Percentiles rank a stretch among this genome's conserved stretches.
Evolutionary conservation across 139 green algal genomes (phyloP).

Genomic region (Chlamydomonas incerta): DNA sequence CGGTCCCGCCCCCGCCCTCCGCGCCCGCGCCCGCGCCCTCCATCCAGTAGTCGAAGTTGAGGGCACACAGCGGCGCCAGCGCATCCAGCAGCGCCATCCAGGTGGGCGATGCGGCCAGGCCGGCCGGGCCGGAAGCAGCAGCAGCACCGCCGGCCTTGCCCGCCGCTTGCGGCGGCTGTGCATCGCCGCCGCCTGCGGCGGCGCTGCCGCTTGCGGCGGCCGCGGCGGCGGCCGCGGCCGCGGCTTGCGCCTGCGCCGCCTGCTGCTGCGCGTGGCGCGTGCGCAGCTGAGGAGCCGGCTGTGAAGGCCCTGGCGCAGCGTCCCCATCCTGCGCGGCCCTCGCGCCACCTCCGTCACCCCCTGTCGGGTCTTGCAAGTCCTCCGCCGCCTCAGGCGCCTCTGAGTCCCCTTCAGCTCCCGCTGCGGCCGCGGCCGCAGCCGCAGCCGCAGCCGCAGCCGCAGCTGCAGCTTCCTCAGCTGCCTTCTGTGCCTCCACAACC

Average conservation of each 20-base stretch:
- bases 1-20: background rate
- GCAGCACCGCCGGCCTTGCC: background rate
- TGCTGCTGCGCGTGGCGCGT: conserved; percentile 1
- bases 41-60: conserved; percentile 38
- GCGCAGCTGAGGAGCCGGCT: background rate
- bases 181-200: background rate
- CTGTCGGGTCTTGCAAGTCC: background rate
- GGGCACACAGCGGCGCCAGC: conserved; percentile 3
- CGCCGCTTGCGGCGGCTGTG: background rate
- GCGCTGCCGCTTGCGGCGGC: no score
- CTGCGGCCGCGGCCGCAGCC: background rate
- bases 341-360: background rate
- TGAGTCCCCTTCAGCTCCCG: background rate
- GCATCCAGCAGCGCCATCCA: conserved; percentile 21
- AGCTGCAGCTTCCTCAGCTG: background rate
- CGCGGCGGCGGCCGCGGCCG: background rate
- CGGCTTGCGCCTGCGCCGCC: background rate
- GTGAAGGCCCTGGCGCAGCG: background rate
- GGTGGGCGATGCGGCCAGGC: background rate
- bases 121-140: background rate
- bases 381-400: background rate
- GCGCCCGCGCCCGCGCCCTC: background rate
- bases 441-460: background rate
- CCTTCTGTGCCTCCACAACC: background rate
- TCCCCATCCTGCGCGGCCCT: background rate